Conservation (phyloP, 192 early-diverging fungal genomes). For the Kickxella alabastrina region DNA sequence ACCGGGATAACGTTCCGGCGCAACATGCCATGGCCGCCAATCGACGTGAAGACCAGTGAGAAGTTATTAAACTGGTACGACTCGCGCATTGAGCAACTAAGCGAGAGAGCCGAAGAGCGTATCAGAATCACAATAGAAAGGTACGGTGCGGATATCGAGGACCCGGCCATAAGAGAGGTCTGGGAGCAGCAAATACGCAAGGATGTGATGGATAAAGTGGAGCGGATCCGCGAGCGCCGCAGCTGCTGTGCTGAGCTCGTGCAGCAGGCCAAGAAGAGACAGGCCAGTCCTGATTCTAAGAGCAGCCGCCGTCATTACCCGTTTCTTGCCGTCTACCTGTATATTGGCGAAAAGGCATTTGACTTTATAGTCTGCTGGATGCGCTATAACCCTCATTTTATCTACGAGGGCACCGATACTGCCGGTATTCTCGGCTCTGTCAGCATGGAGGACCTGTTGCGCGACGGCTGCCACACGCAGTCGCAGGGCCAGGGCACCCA, state of each 20-base stretch:
- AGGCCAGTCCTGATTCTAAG: neutral
- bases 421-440: constrained; percentile 1
- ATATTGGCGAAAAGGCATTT: constrained; percentile 19
- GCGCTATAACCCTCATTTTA: constrained; percentile 19
- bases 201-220: constrained; percentile 20
- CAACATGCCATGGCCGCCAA: constrained; percentile 8
- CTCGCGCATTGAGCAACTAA: constrained; percentile 14
- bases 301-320: constrained; percentile 2
- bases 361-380: constrained; percentile 18
- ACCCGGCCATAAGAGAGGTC: constrained; percentile 14
- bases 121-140: constrained; percentile 3
- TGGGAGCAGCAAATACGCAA: constrained; percentile 33
- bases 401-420: constrained; percentile 10
- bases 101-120: constrained; percentile 14
- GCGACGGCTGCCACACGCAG: neutral
- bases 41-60: constrained; percentile 8
- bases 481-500: neutral
- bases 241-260: constrained; percentile 7
- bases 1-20: constrained; percentile 34
- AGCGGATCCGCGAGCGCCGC: constrained; percentile 13
- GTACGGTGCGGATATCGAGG: constrained; percentile 8
- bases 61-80: constrained; percentile 35
- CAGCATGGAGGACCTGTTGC: constrained; percentile 10
- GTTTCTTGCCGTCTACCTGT: constrained; percentile 19
- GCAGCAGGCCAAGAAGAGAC: neutral